Percentiles rank a stretch among this genome's conserved stretches.
Conservation (phyloP, 164 flowering plant species). For the Taxillus chinensis region DNA sequence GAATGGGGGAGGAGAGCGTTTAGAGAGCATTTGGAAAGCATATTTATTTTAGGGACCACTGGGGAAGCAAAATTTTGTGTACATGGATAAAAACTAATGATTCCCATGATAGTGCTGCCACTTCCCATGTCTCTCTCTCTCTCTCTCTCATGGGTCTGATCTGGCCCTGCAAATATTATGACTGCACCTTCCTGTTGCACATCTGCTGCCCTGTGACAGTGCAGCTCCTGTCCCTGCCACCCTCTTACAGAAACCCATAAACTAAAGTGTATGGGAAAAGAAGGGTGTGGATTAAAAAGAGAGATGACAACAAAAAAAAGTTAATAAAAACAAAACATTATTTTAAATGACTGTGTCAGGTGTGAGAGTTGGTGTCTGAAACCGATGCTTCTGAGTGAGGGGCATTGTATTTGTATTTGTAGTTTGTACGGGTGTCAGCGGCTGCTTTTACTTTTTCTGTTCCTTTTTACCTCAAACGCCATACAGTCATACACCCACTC, state of each 20-base stretch:
- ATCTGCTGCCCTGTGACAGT: slow-evolving; percentile 32
- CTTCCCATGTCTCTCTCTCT: slow-evolving; percentile 11
- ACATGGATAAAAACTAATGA: slow-evolving; percentile 50
- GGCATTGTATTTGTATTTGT: too few relatives aligned
- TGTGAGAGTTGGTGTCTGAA: neutral
- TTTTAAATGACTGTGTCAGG: too few relatives aligned
- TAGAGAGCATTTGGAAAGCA: slow-evolving; percentile 20
- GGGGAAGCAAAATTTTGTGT: slow-evolving; percentile 57
- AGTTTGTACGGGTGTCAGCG: slow-evolving; percentile 8
- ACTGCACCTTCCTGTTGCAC: slow-evolving; percentile 35
- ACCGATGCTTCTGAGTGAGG: neutral
- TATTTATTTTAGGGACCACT: slow-evolving; percentile 56
- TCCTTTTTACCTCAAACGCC: slow-evolving; percentile 23
- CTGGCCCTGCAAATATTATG: slow-evolving; percentile 17
- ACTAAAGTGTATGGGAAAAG: slow-evolving; percentile 17
- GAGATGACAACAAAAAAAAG: slow-evolving; percentile 2
- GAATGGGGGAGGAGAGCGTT: neutral
- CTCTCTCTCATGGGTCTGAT: slow-evolving; percentile 8
- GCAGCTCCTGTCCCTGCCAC: slow-evolving; percentile 64
- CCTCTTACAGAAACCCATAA: slow-evolving; percentile 54
- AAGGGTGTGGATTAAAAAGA: slow-evolving; percentile 6
- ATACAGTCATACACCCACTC: slow-evolving; percentile 11
- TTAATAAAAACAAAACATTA: neutral
- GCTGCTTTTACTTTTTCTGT: slow-evolving; percentile 18
- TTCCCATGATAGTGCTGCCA: slow-evolving; percentile 29